These are phyloP conservation scores for Penicillium sp. DNA, from an alignment of 2,329 filamentous ascomycete genomes.

Conservation along the genomic window DNA sequence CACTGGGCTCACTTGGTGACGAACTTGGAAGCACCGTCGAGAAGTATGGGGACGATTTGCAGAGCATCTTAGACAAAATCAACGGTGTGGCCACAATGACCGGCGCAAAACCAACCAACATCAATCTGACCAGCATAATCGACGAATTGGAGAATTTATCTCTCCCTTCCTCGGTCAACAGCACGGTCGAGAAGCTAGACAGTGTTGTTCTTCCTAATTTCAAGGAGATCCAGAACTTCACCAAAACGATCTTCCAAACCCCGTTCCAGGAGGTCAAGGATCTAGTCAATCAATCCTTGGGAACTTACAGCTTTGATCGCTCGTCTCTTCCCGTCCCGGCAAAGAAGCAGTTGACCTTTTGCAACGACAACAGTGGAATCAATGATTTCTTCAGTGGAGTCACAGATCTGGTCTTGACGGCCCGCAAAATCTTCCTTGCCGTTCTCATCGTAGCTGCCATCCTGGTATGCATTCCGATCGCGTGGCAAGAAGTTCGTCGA, in stretches of 20 bases:
- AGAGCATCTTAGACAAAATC: slow-evolving; percentile 56
- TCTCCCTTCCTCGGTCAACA: slow-evolving; percentile 67
- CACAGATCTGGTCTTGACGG: slow-evolving; percentile 64
- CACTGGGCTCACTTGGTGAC: slow-evolving; percentile 47
- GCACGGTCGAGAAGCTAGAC: slow-evolving; percentile 72
- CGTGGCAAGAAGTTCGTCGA: slow-evolving; percentile 73
- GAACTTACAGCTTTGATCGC: slow-evolving; percentile 75
- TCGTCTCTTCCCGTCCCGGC: slow-evolving; percentile 77
- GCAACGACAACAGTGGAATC: slow-evolving; percentile 80
- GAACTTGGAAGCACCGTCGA: slow-evolving; percentile 46
- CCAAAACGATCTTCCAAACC: slow-evolving; percentile 69
- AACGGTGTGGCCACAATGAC: slow-evolving; percentile 57
- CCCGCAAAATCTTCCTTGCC: slow-evolving; percentile 74
- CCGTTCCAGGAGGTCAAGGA: slow-evolving; percentile 81
- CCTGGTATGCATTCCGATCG: slow-evolving; percentile 75
- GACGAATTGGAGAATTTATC: slow-evolving; percentile 68
- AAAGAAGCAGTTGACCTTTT: slow-evolving; percentile 83
- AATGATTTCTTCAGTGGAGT: slow-evolving; percentile 79
- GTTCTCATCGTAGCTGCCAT: slow-evolving; percentile 71
- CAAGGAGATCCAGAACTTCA: slow-evolving; percentile 78
- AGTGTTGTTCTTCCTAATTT: slow-evolving; percentile 75
- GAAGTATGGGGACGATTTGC: slow-evolving; percentile 57
- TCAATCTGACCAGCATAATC: slow-evolving; percentile 68
- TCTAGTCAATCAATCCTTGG: slow-evolving; percentile 70
- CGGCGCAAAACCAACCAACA: slow-evolving; percentile 50